phyloP scores from a whole-genome alignment of 208 protist species.

The Crithidia acanthocephali region DNA sequence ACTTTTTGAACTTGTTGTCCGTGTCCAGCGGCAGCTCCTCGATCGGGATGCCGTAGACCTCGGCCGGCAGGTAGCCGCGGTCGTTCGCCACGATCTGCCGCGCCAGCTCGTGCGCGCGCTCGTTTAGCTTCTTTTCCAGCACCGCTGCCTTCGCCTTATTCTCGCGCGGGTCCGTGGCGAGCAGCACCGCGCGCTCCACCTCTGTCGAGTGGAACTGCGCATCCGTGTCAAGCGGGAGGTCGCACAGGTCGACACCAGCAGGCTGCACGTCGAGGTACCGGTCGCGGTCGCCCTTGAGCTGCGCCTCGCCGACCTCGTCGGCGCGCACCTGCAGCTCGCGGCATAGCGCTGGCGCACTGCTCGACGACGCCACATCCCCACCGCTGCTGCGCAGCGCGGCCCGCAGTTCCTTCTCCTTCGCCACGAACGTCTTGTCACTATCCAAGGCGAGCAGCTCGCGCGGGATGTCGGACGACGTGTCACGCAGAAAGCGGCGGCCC shows the following conservation, averaged over 20 bases:
- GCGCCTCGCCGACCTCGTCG: slow-evolving; percentile 47
- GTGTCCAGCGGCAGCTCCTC: slow-evolving; percentile 68
- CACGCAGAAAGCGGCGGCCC: slow-evolving; percentile 57
- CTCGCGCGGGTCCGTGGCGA: slow-evolving; percentile 36
- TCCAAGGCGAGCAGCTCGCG: slow-evolving; percentile 52
- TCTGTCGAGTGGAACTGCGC: slow-evolving; percentile 49
- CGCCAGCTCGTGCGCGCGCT: slow-evolving; percentile 55
- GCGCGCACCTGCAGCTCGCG: slow-evolving; percentile 53
- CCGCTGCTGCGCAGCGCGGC: slow-evolving; percentile 28
- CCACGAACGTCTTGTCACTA: slow-evolving; percentile 44
- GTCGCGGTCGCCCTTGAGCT: slow-evolving; percentile 55
- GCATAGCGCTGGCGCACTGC: slow-evolving; percentile 34
- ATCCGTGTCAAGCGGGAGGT: slow-evolving; percentile 70
- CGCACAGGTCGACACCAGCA: slow-evolving; percentile 58
- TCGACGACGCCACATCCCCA: slow-evolving; percentile 6
- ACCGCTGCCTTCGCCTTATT: slow-evolving; percentile 6
- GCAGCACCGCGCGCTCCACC: slow-evolving; percentile 64
- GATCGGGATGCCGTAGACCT: slow-evolving; percentile 67
- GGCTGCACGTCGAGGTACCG: slow-evolving; percentile 59
- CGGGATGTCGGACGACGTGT: slow-evolving; percentile 54
- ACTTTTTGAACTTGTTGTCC: slow-evolving; percentile 61
- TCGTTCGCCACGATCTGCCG: slow-evolving; percentile 39
- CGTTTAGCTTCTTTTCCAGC: slow-evolving; percentile 64
- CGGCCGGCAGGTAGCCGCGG: slow-evolving; percentile 49
- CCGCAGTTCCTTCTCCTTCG: slow-evolving; percentile 55